A percentile compares a stretch with the other conserved stretches of the same genome.
phyloP scores from a whole-genome alignment of 176 grass and related monocot genomes.

The Eragrostis nindensis region DNA sequence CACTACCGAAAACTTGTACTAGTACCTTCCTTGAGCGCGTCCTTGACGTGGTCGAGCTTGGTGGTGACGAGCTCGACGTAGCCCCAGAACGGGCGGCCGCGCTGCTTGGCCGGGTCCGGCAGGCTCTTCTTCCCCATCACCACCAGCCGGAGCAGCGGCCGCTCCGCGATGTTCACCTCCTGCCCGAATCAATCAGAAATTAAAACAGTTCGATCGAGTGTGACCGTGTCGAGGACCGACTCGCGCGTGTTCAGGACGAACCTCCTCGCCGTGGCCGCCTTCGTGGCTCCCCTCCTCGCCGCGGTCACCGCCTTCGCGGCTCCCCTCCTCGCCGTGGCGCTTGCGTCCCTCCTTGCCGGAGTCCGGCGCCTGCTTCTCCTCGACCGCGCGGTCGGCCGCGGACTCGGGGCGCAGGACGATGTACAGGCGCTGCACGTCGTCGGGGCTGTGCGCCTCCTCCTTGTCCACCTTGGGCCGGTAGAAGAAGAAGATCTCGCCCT shows the following conservation, averaged over 20 bases:
- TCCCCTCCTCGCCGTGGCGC: not conserved
- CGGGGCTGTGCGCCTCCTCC: constrained; percentile 60
- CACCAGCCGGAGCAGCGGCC: constrained; percentile 58
- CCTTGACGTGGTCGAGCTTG: constrained; percentile 55
- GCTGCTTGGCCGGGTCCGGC: constrained; percentile 66
- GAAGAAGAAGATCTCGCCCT: constrained; percentile 95
- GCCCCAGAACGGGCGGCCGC: constrained; percentile 70
- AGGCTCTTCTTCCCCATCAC: constrained; percentile 89
- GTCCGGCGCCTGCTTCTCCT: constrained; percentile 72
- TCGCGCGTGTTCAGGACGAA: not conserved
- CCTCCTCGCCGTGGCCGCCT: constrained; percentile 79
- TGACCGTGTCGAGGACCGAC: too few relatives aligned
- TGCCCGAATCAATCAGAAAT: constrained; percentile 17
- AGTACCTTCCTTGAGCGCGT: constrained; percentile 59
- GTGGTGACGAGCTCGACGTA: constrained; percentile 90
- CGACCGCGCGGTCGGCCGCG: constrained; percentile 39
- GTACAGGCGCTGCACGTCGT: constrained; percentile 81
- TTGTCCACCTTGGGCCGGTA: constrained; percentile 85
- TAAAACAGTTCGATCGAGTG: too few relatives aligned
- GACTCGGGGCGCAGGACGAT: constrained; percentile 76
- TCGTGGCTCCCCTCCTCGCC: too few relatives aligned
- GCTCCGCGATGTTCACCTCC: constrained; percentile 78
- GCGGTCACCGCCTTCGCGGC: too few relatives aligned
- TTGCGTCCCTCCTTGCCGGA: constrained; percentile 76
- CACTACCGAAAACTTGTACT: too few relatives aligned